Conservation (phyloP, 257 asterid genomes). For the Petunia axillaris region DNA sequence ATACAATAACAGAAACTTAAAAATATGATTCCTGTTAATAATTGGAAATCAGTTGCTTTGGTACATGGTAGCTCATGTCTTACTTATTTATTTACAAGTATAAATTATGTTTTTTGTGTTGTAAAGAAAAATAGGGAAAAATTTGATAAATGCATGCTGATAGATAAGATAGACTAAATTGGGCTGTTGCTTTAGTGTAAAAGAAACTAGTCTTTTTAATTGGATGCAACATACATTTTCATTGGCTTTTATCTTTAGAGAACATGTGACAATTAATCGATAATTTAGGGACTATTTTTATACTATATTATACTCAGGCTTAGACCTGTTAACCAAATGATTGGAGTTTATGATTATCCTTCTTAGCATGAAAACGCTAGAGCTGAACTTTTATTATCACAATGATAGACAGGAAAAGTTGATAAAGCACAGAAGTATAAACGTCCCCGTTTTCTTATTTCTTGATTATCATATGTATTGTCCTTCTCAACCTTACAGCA, state of each 20-base stretch:
- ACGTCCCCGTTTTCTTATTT: background rate
- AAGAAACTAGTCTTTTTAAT: background rate
- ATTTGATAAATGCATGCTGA: background rate
- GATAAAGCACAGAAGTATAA: background rate
- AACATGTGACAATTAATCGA: conserved; percentile 7
- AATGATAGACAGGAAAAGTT: background rate
- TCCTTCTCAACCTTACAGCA: background rate
- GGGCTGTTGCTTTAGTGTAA: background rate
- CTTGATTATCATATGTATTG: background rate
- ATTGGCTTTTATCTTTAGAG: background rate
- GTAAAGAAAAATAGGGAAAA: background rate
- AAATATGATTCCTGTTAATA: background rate
- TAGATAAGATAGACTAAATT: conserved; percentile 1
- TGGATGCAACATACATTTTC: background rate
- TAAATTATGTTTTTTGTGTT: background rate
- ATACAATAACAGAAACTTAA: background rate
- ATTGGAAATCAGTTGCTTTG: background rate
- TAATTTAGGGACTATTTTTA: background rate
- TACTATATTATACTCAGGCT: background rate
- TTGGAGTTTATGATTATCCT: background rate
- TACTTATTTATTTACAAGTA: background rate
- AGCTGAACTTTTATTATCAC: background rate
- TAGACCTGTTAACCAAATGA: background rate
- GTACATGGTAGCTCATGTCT: background rate
- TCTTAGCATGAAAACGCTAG: background rate